These are phyloP conservation scores for Cladosporium sphaerospermum DNA, from an alignment of 2,329 filamentous ascomycete genomes.

Conservation along the genomic window DNA sequence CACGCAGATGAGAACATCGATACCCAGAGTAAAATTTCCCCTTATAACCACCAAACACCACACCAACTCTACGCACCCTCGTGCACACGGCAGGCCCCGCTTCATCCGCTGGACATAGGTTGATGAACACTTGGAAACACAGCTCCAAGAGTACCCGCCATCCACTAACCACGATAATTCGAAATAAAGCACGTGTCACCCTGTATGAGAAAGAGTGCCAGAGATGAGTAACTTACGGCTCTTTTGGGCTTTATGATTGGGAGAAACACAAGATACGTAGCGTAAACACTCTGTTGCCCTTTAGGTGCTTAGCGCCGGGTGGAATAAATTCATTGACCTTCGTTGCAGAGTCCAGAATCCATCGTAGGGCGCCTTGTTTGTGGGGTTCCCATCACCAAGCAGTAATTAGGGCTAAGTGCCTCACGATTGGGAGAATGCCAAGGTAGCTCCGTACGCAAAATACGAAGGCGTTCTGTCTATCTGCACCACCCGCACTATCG, in stretches of 20 bases:
- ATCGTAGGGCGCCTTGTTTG: too few relatives aligned
- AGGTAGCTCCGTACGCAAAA: too few relatives aligned
- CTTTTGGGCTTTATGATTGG: too few relatives aligned
- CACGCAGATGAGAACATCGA: neutral
- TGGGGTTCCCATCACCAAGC: too few relatives aligned
- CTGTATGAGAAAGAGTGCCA: too few relatives aligned
- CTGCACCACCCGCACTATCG: too few relatives aligned
- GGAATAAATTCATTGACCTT: neutral
- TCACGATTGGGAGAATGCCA: too few relatives aligned
- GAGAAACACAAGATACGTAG: neutral
- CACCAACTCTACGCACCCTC: neutral
- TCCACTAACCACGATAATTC: neutral
- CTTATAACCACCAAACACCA: neutral
- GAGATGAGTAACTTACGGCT: too few relatives aligned
- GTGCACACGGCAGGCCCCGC: neutral
- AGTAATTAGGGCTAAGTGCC: too few relatives aligned
- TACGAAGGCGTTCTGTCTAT: too few relatives aligned
- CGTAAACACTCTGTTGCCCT: neutral
- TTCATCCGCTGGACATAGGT: neutral
- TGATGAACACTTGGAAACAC: constrained; percentile 1
- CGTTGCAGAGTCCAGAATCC: too few relatives aligned
- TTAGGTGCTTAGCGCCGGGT: constrained; percentile 1
- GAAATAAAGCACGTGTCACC: too few relatives aligned
- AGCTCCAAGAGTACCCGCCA: neutral
- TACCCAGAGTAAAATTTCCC: neutral